A percentile compares a stretch with the other conserved stretches of the same genome.
Evolutionary conservation across 495 filamentous ascomycete species (phyloP).

Genomic region (Sabuloglossum arenarium): DNA sequence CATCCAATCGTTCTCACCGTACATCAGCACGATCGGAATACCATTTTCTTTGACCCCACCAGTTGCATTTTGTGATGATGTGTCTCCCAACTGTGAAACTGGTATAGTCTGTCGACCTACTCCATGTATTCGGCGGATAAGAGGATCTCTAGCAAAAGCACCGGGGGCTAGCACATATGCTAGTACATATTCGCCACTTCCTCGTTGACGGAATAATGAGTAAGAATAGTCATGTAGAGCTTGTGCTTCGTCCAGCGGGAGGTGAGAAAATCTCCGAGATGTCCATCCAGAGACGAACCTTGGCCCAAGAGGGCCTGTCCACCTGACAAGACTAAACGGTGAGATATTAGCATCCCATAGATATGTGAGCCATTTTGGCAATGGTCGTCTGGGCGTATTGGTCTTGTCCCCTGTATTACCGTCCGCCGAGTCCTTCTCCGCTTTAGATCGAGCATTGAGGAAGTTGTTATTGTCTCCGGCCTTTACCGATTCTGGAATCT

Average conservation of each 20-base stretch:
- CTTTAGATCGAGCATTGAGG: conserved; percentile 26
- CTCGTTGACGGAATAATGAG: conserved; percentile 76
- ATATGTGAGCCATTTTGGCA: conserved; percentile 71
- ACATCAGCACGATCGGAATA: conserved; percentile 76
- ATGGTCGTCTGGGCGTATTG: conserved; percentile 29
- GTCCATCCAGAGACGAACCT: conserved; percentile 92
- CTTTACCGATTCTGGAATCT: conserved; percentile 13
- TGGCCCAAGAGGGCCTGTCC: conserved; percentile 80
- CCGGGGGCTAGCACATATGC: conserved; percentile 86
- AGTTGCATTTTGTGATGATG: neutral
- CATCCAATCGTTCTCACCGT: conserved; percentile 98
- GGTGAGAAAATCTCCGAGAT: conserved; percentile 69
- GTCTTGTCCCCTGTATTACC: conserved; percentile 12
- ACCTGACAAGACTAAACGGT: conserved; percentile 75
- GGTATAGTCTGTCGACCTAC: conserved; percentile 47
- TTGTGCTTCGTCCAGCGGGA: conserved; percentile 61
- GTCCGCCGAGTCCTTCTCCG: conserved; percentile 12
- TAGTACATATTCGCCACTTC: conserved; percentile 88
- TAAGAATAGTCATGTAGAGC: conserved; percentile 84
- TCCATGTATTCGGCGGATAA: conserved; percentile 72
- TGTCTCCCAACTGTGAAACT: conserved; percentile 8
- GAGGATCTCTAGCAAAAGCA: conserved; percentile 70
- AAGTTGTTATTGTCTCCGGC: conserved; percentile 35
- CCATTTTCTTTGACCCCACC: conserved; percentile 34
- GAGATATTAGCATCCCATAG: conserved; percentile 96